Base-by-base conservation (phyloP, 139 green algal species). In the Micractinium sp. region DNA sequence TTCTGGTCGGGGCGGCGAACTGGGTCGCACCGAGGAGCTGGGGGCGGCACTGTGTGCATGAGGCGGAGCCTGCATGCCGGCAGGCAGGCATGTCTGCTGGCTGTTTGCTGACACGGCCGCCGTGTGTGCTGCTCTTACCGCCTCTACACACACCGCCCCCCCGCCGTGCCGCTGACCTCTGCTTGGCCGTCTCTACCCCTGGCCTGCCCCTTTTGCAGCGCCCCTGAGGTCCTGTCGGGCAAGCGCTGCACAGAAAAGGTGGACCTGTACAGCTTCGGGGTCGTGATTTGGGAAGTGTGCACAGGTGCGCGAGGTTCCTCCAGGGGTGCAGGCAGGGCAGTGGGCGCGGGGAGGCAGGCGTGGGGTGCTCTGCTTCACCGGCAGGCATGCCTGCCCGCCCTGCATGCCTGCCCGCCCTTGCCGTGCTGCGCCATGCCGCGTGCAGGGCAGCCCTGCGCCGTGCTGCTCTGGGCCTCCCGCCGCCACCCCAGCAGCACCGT, bases 221-320 rank as follows among this genome's bases (percentile, higher is more conserved):
- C 91, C 12, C 91, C 90, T 15, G 90, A 94, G 83, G 90, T 94
- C 41, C 76, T 94, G 77, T 20, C 77, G 2, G 92, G 92, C 36
- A 63, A 36, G 31, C 78, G 87, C 18, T 88, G 73, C 66, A 92
- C 41, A 77, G 85, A 89, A 81, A 90, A 92, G 75, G 87, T 86
- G 16, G 92, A 94, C 84, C 90, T 94, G 16, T 94, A 88, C 77
- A 90, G 74, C 31, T 91, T 82, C 3, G 92, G 92, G 4, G 80
- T 93, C 9, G 83, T 94, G 1, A 83, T 94, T 16, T 93, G 90
- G 90, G 92, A 94, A 83, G 63, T 94, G 7, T 86, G 89, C 69
- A 93, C 74, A 41, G 85, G 41, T 56, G 39, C 19, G 67, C 2
- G 13, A n/a, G 22, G 78, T 61, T n/a, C 31, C 22, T 38, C 13